These are phyloP conservation scores for Entonaema liquescens DNA, from an alignment of 495 filamentous ascomycete genomes.

Conservation along the genomic window DNA sequence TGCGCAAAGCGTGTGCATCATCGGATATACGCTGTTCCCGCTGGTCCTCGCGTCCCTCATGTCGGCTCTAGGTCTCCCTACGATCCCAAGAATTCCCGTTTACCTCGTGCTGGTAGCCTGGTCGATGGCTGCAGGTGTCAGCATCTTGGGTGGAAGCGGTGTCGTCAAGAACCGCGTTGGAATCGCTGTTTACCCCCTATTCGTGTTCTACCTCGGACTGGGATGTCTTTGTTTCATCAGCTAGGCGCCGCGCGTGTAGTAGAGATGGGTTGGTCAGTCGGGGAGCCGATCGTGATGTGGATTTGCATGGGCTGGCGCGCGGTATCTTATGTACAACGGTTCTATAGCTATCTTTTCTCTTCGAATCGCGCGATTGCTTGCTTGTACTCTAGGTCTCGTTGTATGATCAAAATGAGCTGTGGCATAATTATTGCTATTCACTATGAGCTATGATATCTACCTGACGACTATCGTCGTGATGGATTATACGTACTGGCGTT, in stretches of 20 bases:
- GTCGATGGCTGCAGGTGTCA: constrained; percentile 94
- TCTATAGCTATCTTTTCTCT: background rate
- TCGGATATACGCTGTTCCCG: constrained; percentile 99
- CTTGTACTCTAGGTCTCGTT: constrained; percentile 24
- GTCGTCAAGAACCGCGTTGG: constrained; percentile 94
- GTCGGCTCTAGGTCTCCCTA: constrained; percentile 79
- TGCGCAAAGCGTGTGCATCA: constrained; percentile 96
- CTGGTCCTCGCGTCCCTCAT: constrained; percentile 92
- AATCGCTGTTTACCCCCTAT: constrained; percentile 92
- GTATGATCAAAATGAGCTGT: constrained; percentile 24
- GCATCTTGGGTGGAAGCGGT: constrained; percentile 93
- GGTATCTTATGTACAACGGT: constrained; percentile 1
- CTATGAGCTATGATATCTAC: background rate
- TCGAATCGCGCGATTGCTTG: constrained; percentile 10
- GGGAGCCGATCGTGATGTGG: background rate
- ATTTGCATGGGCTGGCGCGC: constrained; percentile 35
- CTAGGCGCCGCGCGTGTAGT: constrained; percentile 51
- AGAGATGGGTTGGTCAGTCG: background rate
- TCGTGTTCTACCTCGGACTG: constrained; percentile 94
- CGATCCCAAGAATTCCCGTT: constrained; percentile 84
- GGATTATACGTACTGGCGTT: background rate
- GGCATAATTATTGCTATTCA: constrained; percentile 6
- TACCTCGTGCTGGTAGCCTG: constrained; percentile 88
- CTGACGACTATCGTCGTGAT: no score
- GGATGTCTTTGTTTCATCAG: constrained; percentile 97